phyloP scores from a whole-genome alignment of 257 asterid species.

The Solanum clarkiae region DNA sequence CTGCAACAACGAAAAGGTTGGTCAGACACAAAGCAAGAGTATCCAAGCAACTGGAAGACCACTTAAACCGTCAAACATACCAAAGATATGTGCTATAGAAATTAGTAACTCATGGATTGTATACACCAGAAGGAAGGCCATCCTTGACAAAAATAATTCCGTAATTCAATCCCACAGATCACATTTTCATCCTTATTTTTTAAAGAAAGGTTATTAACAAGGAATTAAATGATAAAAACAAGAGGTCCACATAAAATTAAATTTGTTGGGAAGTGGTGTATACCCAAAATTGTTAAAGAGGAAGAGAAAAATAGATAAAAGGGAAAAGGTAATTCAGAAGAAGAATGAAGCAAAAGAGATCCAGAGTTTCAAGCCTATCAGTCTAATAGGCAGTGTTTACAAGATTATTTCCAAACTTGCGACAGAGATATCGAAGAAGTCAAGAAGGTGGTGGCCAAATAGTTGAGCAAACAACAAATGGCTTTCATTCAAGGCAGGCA shows the following conservation, averaged over 20 bases:
- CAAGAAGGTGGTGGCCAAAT: neutral
- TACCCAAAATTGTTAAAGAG: neutral
- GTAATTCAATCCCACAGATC: neutral
- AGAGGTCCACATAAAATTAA: neutral
- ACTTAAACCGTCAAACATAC: neutral
- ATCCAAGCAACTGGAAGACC: neutral
- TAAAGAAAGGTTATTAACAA: neutral
- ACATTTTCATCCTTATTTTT: neutral
- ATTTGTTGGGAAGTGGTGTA: neutral
- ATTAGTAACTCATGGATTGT: neutral
- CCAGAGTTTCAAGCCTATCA: neutral
- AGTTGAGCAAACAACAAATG: neutral
- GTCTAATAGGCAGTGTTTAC: neutral
- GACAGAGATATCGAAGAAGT: neutral
- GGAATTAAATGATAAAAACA: neutral
- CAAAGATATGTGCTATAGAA: neutral
- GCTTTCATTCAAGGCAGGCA: neutral
- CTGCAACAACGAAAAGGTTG: conserved; percentile 26
- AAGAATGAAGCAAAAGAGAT: neutral
- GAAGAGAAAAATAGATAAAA: neutral
- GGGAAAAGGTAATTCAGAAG: neutral
- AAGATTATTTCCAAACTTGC: neutral
- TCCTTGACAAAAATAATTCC: neutral
- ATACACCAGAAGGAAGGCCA: neutral
- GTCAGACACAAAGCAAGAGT: neutral